A percentile compares a stretch with the other conserved stretches of the same genome.
Conservation (phyloP, 202 grass and related monocot genomes). For the Setaria viridis region DNA sequence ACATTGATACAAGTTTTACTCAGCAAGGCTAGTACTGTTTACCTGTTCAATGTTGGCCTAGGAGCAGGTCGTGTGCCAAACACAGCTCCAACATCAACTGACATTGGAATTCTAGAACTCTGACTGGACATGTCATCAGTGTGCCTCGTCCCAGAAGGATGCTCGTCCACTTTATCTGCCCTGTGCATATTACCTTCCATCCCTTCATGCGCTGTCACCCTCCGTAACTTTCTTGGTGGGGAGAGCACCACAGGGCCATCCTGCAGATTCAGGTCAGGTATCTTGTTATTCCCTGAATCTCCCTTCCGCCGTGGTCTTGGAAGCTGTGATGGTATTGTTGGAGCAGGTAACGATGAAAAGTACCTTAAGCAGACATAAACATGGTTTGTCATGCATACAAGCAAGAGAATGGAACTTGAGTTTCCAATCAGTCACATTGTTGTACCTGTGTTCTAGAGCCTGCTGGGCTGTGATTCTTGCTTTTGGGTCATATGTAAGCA, state of each 20-base stretch:
- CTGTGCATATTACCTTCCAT: slow-evolving; percentile 57
- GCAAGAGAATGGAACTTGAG: slow-evolving; percentile 19
- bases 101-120: slow-evolving; percentile 89
- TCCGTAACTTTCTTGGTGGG: slow-evolving; percentile 87
- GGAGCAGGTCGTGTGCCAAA: slow-evolving; percentile 85
- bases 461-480: slow-evolving; percentile 94
- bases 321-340: slow-evolving; percentile 82
- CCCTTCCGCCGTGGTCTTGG: slow-evolving; percentile 82
- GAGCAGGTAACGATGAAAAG: slow-evolving; percentile 84
- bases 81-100: slow-evolving; percentile 85
- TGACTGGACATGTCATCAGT: slow-evolving; percentile 60
- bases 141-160: slow-evolving; percentile 59
- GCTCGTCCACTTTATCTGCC: slow-evolving; percentile 61
- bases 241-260: slow-evolving; percentile 80
- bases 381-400: slow-evolving; percentile 40
- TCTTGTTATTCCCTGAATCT: slow-evolving; percentile 64
- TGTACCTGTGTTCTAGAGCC: slow-evolving; percentile 93
- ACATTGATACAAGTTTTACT: slow-evolving; percentile 15
- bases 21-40: slow-evolving; percentile 20
- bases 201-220: slow-evolving; percentile 73
- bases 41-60: slow-evolving; percentile 91
- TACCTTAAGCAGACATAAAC: slow-evolving; percentile 65
- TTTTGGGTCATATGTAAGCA: slow-evolving; percentile 98
- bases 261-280: slow-evolving; percentile 68
- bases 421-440: slow-evolving; percentile 16